Evolutionary conservation across 2,329 filamentous ascomycete genomes (phyloP).

Genomic region (Sporothrix brasiliensis): DNA sequence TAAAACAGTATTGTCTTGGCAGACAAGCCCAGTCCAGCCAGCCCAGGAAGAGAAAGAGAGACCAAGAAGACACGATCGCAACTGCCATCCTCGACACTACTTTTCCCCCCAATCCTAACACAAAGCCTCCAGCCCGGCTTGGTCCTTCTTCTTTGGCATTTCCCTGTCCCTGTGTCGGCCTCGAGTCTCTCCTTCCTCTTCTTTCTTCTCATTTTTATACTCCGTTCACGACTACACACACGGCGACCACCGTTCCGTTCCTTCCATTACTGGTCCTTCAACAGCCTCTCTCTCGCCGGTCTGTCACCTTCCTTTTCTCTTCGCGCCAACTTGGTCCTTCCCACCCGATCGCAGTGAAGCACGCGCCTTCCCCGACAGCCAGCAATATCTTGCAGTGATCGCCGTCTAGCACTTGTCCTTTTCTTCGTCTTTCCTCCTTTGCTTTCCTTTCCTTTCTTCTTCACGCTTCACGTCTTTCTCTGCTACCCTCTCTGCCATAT

Average conservation of each 20-base stretch:
- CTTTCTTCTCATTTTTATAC: not conserved
- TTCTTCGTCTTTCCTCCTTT: not conserved
- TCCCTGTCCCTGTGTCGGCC: not conserved
- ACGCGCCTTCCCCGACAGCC: conserved; percentile 1
- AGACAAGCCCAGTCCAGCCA: conserved; percentile 17
- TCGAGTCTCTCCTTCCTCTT: conserved; percentile 14
- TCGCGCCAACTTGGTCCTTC: not conserved
- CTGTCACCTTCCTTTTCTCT: not conserved
- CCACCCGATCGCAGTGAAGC: conserved; percentile 10
- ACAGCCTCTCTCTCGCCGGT: not conserved
- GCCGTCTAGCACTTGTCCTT: not conserved
- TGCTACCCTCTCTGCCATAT: not conserved
- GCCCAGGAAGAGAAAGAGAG: not conserved
- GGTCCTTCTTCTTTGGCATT: conserved; percentile 6
- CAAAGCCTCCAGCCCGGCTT: conserved; percentile 1
- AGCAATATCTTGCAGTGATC: conserved; percentile 2
- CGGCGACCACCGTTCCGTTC: not conserved
- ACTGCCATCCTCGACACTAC: conserved; percentile 1
- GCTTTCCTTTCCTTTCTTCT: not conserved
- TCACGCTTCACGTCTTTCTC: not conserved
- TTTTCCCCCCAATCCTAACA: conserved; percentile 8
- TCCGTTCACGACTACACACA: not conserved
- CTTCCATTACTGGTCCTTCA: not conserved
- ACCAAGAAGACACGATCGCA: conserved; percentile 15
- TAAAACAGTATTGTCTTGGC: conserved; percentile 27